These are phyloP conservation scores for Fusarium camptoceras DNA, from an alignment of 2,329 filamentous ascomycete genomes.

Conservation along the genomic window DNA sequence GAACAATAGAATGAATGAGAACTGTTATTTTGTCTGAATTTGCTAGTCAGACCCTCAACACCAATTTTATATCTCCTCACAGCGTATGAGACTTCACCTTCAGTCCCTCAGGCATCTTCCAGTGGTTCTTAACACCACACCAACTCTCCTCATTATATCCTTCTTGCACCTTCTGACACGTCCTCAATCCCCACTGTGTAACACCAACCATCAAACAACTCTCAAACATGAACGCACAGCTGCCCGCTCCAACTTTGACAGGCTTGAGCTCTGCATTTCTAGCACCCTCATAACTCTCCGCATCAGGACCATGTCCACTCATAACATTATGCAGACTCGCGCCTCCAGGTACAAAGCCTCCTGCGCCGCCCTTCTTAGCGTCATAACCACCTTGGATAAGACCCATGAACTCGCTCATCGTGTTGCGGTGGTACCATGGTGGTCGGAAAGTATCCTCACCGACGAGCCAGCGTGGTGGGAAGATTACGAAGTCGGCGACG, in stretches of 20 bases:
- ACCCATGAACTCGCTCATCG: slow-evolving; percentile 74
- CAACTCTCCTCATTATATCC: slow-evolving; percentile 86
- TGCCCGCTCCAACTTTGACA: slow-evolving; percentile 68
- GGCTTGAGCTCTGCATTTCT: slow-evolving; percentile 66
- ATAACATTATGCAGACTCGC: slow-evolving; percentile 76
- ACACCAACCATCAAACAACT: slow-evolving; percentile 77
- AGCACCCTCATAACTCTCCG: slow-evolving; percentile 66
- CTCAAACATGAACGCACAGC: slow-evolving; percentile 77
- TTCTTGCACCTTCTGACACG: slow-evolving; percentile 70
- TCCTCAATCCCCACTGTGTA: slow-evolving; percentile 73
- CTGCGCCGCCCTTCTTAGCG: slow-evolving; percentile 66
- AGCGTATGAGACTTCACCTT: slow-evolving; percentile 45
- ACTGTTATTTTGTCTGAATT: background rate
- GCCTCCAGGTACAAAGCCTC: slow-evolving; percentile 69
- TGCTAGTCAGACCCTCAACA: background rate
- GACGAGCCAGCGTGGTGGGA: slow-evolving; percentile 78
- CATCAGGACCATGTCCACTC: slow-evolving; percentile 74
- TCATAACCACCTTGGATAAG: slow-evolving; percentile 70
- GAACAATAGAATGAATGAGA: slow-evolving; percentile 3
- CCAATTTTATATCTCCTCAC: slow-evolving; percentile 11
- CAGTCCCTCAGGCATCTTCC: slow-evolving; percentile 58
- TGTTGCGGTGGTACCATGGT: slow-evolving; percentile 79
- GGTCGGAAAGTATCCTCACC: slow-evolving; percentile 77
- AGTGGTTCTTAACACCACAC: slow-evolving; percentile 74
- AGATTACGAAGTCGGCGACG: slow-evolving; percentile 78